Percentiles rank a stretch among this genome's conserved stretches.
phyloP scores from a whole-genome alignment of 106 monocot species.

The Ottelia alismoides region DNA sequence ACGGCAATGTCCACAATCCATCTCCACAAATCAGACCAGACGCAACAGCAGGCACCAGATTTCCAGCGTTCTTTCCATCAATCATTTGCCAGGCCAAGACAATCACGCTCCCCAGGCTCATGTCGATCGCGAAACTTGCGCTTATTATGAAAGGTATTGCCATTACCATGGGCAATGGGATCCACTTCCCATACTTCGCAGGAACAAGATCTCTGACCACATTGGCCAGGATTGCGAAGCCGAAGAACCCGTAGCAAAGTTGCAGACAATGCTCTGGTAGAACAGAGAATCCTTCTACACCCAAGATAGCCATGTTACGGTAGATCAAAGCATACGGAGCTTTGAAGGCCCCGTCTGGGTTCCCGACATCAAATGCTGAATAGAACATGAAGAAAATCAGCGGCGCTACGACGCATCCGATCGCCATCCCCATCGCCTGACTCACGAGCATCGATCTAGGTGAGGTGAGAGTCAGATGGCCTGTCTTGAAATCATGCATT shows the following conservation, averaged over 20 bases:
- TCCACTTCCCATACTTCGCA: too few relatives aligned
- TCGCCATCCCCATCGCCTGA: too few relatives aligned
- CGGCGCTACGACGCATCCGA: too few relatives aligned
- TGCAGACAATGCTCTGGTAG: slow-evolving; percentile 68
- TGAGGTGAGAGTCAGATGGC: too few relatives aligned
- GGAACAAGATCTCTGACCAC: too few relatives aligned
- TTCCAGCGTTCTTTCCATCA: slow-evolving; percentile 16
- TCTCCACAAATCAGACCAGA: slow-evolving; percentile 59
- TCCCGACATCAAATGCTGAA: too few relatives aligned
- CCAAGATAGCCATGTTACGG: slow-evolving; percentile 85
- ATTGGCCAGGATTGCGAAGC: slow-evolving; percentile 45
- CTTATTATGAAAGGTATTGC: slow-evolving; percentile 81
- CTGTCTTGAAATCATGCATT: too few relatives aligned
- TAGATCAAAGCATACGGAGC: slow-evolving; percentile 88
- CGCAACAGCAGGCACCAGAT: slow-evolving; percentile 47
- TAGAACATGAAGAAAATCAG: too few relatives aligned
- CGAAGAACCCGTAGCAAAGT: slow-evolving; percentile 87
- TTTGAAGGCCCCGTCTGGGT: slow-evolving; percentile 61
- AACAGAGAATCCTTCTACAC: slow-evolving; percentile 80
- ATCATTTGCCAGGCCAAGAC: slow-evolving; percentile 69
- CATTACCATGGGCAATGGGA: too few relatives aligned
- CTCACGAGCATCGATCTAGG: too few relatives aligned
- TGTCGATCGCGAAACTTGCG: slow-evolving; percentile 79
- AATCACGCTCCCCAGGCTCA: slow-evolving; percentile 66
- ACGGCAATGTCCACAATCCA: slow-evolving; percentile 61